A percentile compares a stretch with the other conserved stretches of the same genome.
phyloP scores from a whole-genome alignment of 2,329 filamentous ascomycete species.

The Diaporthe destruens region DNA sequence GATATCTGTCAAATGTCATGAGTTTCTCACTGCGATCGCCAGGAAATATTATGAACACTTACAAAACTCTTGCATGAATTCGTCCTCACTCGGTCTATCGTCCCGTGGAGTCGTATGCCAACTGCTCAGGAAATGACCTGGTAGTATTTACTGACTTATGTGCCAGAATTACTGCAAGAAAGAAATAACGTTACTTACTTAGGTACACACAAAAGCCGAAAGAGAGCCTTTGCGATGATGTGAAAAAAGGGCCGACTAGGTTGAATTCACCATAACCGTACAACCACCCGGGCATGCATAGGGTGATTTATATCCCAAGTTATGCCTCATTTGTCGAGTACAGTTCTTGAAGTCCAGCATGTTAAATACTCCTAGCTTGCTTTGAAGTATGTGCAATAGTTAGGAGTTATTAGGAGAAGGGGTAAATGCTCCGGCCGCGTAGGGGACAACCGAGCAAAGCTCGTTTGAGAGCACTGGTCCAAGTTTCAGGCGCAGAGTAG shows the following conservation, averaged over 20 bases:
- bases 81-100: too few relatives aligned
- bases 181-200: too few relatives aligned
- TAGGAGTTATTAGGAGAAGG: too few relatives aligned
- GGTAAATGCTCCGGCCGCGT: too few relatives aligned
- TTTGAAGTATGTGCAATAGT: too few relatives aligned
- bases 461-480: too few relatives aligned
- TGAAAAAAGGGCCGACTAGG: not conserved
- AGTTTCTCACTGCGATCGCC: not conserved
- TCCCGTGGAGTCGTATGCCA: too few relatives aligned
- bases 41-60: not conserved
- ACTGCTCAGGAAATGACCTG: not conserved
- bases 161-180: not conserved
- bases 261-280: not conserved
- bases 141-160: not conserved
- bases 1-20: not conserved
- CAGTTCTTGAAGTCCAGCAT: too few relatives aligned
- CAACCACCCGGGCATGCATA: not conserved
- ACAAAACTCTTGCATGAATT: not conserved
- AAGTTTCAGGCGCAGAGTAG: too few relatives aligned
- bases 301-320: not conserved
- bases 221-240: not conserved
- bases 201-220: not conserved
- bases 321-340: not conserved
- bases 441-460: too few relatives aligned
- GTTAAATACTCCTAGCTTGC: not conserved